Evolutionary conservation across 2,329 filamentous ascomycete genomes (phyloP), one percentile per base, ranked within the genome.

Genomic region (Pseudocercospora cruenta): DNA sequence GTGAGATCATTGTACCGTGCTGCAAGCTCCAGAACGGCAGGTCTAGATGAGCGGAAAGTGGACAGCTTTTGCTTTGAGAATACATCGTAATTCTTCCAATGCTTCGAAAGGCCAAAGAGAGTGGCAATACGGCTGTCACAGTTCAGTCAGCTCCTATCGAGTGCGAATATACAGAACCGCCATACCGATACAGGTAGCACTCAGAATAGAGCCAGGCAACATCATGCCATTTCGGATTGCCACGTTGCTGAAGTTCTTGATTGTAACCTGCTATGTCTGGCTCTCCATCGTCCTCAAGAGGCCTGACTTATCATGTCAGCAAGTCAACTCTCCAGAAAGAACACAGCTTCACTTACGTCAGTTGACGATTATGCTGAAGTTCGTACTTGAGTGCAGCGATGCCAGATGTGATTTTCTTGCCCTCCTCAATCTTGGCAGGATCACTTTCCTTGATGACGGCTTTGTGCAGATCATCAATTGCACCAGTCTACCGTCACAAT

Each of bases 401-500:
- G 71, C 91, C 86, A 76, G 91, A 88, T 49, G 96, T 86, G 67
- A 99, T 93, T 73, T 83, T 84, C 83, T 97, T 97, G 74, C 95
- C 95, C 79, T 98, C 95, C 24, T 86, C 86, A 36, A 84, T 80
- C 76, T 90, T 91, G 66, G 87, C 85, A 9, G 88, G 79, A 60
- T 92, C 87, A 39, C 86, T 83, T 60, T 83, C 82, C 65, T 83
- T 80, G 36, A 83, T 82, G 3, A 90, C 86, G 7, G 91, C 85
- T 60, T 91, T 91, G 81, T 96, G 93, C n/a, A 96, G 85, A 78
- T 98, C 94, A 78, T 99, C 94, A 75, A 99, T 95, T 63, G 91
- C 92, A 77, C 93, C 88, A 16, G 95, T 98, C 92, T 96, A 68
- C 24, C 16, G 16, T 51, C 19, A 33, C 7, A 14, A 21, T 70